Percentiles rank a stretch among this genome's conserved stretches.
These are phyloP conservation scores for Fomes fomentarius DNA, from an alignment of 1,284 basidiomycete species.

Conservation along the genomic window DNA sequence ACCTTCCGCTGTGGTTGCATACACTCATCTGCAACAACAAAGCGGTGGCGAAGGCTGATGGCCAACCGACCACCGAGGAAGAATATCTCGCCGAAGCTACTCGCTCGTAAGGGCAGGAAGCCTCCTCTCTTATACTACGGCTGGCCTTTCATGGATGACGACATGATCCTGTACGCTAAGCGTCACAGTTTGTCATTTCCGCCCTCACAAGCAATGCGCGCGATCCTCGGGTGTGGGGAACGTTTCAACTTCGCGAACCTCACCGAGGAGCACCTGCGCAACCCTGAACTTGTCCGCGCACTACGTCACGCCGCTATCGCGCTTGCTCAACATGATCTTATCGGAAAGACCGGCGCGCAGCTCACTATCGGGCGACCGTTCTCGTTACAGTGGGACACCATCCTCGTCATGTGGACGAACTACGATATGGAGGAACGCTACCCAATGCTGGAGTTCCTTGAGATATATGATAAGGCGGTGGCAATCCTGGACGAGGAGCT, in stretches of 20 bases:
- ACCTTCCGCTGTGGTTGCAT: too few species aligned
- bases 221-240: background rate
- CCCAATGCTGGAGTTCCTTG: background rate
- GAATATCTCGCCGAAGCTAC: background rate
- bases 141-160: background rate
- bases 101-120: background rate
- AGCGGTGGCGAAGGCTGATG: too few species aligned
- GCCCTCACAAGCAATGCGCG: background rate
- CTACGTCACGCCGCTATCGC: background rate
- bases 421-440: background rate
- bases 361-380: background rate
- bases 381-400: background rate
- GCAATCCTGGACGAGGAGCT: background rate
- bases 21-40: too few species aligned
- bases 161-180: background rate
- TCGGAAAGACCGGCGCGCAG: background rate
- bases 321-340: background rate
- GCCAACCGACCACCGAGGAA: too few species aligned
- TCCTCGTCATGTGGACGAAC: constrained; percentile 2
- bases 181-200: background rate
- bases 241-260: constrained; percentile 3
- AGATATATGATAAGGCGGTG: background rate
- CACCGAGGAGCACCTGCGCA: background rate
- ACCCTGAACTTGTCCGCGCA: background rate
- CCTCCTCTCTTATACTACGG: background rate